phyloP scores from a whole-genome alignment of 2,329 filamentous ascomycete species.

The Alternaria consortialis region DNA sequence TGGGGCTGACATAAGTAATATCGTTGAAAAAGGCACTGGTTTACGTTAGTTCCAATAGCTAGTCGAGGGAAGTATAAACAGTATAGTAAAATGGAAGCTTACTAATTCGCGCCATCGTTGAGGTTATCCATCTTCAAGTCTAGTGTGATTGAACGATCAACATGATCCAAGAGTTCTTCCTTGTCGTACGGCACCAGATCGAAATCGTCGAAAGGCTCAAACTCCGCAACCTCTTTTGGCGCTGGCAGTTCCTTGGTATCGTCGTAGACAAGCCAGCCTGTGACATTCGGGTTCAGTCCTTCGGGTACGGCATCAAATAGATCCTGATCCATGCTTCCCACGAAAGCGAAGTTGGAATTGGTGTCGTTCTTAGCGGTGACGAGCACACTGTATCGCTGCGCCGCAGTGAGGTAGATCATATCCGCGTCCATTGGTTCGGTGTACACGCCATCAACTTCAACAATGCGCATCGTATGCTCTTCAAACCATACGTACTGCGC shows the following conservation, averaged over 20 bases:
- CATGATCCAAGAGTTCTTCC: slow-evolving; percentile 66
- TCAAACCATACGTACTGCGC: slow-evolving; percentile 76
- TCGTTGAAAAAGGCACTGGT: slow-evolving; percentile 68
- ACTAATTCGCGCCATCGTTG: slow-evolving; percentile 72
- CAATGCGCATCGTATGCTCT: slow-evolving; percentile 69
- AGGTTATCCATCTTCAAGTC: slow-evolving; percentile 70
- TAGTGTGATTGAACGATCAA: slow-evolving; percentile 71
- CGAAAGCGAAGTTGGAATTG: slow-evolving; percentile 67
- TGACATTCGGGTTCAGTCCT: slow-evolving; percentile 71
- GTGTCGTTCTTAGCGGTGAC: slow-evolving; percentile 67
- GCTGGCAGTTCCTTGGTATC: slow-evolving; percentile 56
- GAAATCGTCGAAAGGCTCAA: slow-evolving; percentile 78
- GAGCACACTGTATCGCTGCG: slow-evolving; percentile 75
- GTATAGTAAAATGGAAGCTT: slow-evolving; percentile 29
- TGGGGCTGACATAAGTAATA: slow-evolving; percentile 76
- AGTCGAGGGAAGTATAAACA: too few relatives aligned
- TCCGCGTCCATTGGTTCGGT: slow-evolving; percentile 67
- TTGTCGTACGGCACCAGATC: slow-evolving; percentile 74
- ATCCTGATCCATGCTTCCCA: slow-evolving; percentile 60
- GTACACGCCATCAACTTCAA: slow-evolving; percentile 75
- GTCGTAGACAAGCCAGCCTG: slow-evolving; percentile 66
- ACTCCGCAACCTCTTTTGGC: slow-evolving; percentile 66
- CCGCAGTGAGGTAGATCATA: slow-evolving; percentile 72
- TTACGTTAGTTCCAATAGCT: not conserved
- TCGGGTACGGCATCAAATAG: slow-evolving; percentile 73